Evolutionary conservation across 306 rosid genomes (phyloP), one percentile per base, ranked within the genome.

Genomic region (Sphenostylis stenocarpa): DNA sequence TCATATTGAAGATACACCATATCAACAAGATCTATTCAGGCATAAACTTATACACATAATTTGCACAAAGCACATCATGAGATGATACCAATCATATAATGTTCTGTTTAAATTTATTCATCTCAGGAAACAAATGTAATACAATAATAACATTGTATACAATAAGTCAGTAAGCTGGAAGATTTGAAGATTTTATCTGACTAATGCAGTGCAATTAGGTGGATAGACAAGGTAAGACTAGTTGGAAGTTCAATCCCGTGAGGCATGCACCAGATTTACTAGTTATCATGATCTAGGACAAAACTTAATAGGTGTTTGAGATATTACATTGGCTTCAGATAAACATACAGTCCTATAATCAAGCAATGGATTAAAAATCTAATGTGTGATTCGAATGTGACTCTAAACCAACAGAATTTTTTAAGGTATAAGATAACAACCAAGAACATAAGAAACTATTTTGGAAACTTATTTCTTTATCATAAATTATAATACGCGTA

Each of bases 61-160:
- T 24, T 48, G 55, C 5, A 8, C 57, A 51, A 45, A 4, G 70
- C 60, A 56, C 10, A 24, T 44, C 48, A 64, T 65, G 3, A 48
- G 14, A 31, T 24, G 67, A 6, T 7, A 51, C 3, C 21, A 53
- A 56, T 17, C 69, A 55, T 15, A 29, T 20, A 13, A 66, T 24
- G 13, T 41, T 23, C 67, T 10, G 14, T 73, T 66, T 38, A 66
- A 14, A 65, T 26, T 80, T 13, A 48, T 20, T 67, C 65, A 80
- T 67, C 72, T 65, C 49, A 13, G 48, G 10, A 15, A 44, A 47
- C 48, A 49, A 17, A 69, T 17, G 31, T 58, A 67, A 60, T 38
- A 16, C 29, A 23, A 49, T 38, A 51, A 17, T 23, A 56, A 56
- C 63, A 12, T 11, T 56, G 17, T 13, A 24, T 24, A 24, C 34